Evolutionary conservation across 1,139 yeast species (phyloP), one percentile per base, ranked within the genome.

Genomic region (Taphrina flavorubra): DNA sequence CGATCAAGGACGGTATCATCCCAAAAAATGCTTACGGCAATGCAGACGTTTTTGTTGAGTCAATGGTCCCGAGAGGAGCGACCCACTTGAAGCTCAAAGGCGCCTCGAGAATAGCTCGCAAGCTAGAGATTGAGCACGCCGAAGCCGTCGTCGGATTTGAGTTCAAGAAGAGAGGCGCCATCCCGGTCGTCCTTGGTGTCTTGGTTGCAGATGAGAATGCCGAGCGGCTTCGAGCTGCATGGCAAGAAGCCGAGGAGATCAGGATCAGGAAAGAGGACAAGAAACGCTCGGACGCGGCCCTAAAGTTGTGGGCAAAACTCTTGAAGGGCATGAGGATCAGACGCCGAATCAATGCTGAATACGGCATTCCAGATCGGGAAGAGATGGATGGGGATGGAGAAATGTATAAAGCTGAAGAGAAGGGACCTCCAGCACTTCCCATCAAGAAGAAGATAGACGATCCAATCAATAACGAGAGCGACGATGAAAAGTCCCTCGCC

Each of bases 141-240:
- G 87, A 86, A 63, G 98, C 97, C 0, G 91, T 92, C 8, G 87
- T 88, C 3, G 91, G 94, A 0, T 92, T 94, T 79, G 94, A 90
- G 70, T 94, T 90, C 77, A 83, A 72, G 14, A 68, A 70, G 11
- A 72, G 75, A 13, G 68, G 69, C 13, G 88, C 89, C 0, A 86
- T 86, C 18, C 95, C 96, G 0, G 81, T 82, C 69, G 85, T 87
- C 66, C 87, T 88, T 3, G 99, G 99, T 1, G 84, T 92, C 36
- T 88, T 94, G 1, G 86, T 92, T 5, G 87, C 89, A 4, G 75
- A 76, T 44, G 88, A 88, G 73, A 85, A 80, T 72, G 81, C 81
- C 71, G 95, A 89, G 55, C 96, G 96, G 0, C 82, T 91, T n/a
- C 75, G 80, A 44, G 79, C 82, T 0, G 86, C 88, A 0, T 81